A percentile compares a stretch with the other conserved stretches of the same genome.
These are phyloP conservation scores for Teunomyces panamensis DNA, from an alignment of 805 yeast species.

Conservation along the genomic window DNA sequence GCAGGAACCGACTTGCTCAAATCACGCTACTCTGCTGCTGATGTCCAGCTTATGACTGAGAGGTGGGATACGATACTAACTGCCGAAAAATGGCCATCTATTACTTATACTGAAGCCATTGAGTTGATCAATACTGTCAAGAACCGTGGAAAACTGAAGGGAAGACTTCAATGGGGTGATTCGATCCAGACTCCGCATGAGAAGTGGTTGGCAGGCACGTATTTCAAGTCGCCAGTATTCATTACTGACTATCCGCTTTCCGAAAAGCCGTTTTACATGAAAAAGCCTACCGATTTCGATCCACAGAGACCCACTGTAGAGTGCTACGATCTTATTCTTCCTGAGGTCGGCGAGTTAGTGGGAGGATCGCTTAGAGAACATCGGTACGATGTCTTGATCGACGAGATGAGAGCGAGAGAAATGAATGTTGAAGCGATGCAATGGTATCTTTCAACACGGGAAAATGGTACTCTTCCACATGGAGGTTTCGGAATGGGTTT, in stretches of 20 bases:
- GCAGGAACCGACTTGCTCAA: constrained; percentile 29
- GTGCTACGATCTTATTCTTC: constrained; percentile 85
- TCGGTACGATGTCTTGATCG: constrained; percentile 42
- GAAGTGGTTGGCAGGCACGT: constrained; percentile 75
- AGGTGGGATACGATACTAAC: constrained; percentile 62
- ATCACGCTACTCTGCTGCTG: constrained; percentile 39
- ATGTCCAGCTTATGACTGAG: constrained; percentile 30
- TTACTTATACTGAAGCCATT: constrained; percentile 78
- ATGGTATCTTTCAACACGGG: constrained; percentile 79
- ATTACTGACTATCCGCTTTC: constrained; percentile 81
- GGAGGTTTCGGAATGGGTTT: constrained; percentile 98
- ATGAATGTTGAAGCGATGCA: constrained; percentile 61
- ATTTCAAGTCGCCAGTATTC: constrained; percentile 74
- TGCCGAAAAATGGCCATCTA: constrained; percentile 54
- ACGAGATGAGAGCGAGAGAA: constrained; percentile 48
- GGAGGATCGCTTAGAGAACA: constrained; percentile 96
- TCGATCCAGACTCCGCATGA: constrained; percentile 83
- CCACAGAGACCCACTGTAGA: constrained; percentile 60
- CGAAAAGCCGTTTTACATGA: constrained; percentile 93
- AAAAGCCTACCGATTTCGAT: constrained; percentile 37
- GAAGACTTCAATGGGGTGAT: constrained; percentile 58
- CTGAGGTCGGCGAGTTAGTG: constrained; percentile 88
- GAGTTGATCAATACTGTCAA: constrained; percentile 41
- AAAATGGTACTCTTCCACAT: constrained; percentile 82
- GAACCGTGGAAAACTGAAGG: constrained; percentile 37